phyloP scores from a whole-genome alignment of 2,329 filamentous ascomycete species.

The Pseudogymnoascus sp. region DNA sequence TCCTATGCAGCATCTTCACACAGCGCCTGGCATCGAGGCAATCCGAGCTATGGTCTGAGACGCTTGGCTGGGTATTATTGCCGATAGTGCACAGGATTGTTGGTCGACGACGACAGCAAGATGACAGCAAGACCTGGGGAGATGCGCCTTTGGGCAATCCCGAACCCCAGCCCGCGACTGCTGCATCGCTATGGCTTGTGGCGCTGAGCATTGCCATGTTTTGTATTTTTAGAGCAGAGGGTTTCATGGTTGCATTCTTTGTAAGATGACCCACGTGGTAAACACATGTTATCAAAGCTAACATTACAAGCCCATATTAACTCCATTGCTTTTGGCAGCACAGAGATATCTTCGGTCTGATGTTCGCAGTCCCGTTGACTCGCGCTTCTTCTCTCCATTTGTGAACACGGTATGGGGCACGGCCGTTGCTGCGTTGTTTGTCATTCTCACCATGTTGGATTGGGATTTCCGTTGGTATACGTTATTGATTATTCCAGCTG shows the following conservation, averaged over 20 bases:
- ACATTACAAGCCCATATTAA: conserved; percentile 26
- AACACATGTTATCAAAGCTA: conserved; percentile 1
- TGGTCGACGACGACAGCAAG: not conserved
- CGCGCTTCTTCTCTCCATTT: conserved; percentile 17
- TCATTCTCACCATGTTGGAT: conserved; percentile 25
- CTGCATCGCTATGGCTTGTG: conserved; percentile 15
- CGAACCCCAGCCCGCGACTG: not conserved
- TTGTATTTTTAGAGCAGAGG: conserved; percentile 22
- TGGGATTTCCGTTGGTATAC: conserved; percentile 22
- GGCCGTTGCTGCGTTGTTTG: conserved; percentile 20
- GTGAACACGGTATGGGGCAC: conserved; percentile 22
- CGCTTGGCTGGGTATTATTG: conserved; percentile 29
- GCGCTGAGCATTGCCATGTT: conserved; percentile 17
- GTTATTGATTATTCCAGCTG: conserved; percentile 27
- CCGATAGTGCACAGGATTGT: conserved; percentile 20
- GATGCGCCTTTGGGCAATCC: not conserved
- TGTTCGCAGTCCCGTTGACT: not conserved
- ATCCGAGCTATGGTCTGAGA: conserved; percentile 30
- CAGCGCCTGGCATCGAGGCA: conserved; percentile 19
- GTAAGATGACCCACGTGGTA: not conserved
- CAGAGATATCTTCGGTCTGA: conserved; percentile 20
- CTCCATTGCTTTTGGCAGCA: conserved; percentile 27
- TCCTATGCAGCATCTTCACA: conserved; percentile 23
- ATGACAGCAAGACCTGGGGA: not conserved
- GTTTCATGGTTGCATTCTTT: conserved; percentile 13